Percentiles rank a stretch among this genome's conserved stretches.
phyloP scores from a whole-genome alignment of 2,329 filamentous ascomycete species.

The Dothistroma septosporum region DNA sequence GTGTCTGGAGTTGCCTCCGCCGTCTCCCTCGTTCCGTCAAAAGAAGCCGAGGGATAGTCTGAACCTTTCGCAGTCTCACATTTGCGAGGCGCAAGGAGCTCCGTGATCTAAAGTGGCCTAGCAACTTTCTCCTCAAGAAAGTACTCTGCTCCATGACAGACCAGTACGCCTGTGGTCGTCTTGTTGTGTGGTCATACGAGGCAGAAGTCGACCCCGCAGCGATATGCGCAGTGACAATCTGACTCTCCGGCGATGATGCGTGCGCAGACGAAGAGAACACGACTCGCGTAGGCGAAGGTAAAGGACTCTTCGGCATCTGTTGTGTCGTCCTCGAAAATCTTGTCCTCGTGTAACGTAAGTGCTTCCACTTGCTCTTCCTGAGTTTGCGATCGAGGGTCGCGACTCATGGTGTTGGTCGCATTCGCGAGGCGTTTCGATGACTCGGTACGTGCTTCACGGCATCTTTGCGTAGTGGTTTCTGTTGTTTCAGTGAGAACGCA shows the following conservation, averaged over 20 bases:
- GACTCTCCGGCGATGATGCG: background rate
- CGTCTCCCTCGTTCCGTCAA: background rate
- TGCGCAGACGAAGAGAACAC: background rate
- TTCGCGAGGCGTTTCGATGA: background rate
- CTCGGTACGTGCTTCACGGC: background rate
- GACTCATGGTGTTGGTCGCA: background rate
- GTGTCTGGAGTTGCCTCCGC: background rate
- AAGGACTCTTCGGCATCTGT: background rate
- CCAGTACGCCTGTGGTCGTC: background rate
- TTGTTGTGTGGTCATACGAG: background rate
- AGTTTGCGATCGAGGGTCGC: background rate
- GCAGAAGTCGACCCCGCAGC: background rate
- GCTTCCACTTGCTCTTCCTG: background rate
- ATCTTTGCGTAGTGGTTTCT: background rate
- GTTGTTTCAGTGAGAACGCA: background rate
- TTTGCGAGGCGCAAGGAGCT: background rate
- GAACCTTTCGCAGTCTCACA: background rate
- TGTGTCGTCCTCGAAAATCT: background rate
- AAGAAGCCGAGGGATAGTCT: background rate
- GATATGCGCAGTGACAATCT: background rate
- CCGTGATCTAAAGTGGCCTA: background rate
- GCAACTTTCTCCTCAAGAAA: background rate
- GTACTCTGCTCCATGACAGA: background rate
- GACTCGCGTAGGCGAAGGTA: background rate
- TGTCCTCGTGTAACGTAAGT: background rate